These are phyloP conservation scores for Eucalyptus dawsonii DNA, from an alignment of 345 rosid genomes.

Conservation along the genomic window DNA sequence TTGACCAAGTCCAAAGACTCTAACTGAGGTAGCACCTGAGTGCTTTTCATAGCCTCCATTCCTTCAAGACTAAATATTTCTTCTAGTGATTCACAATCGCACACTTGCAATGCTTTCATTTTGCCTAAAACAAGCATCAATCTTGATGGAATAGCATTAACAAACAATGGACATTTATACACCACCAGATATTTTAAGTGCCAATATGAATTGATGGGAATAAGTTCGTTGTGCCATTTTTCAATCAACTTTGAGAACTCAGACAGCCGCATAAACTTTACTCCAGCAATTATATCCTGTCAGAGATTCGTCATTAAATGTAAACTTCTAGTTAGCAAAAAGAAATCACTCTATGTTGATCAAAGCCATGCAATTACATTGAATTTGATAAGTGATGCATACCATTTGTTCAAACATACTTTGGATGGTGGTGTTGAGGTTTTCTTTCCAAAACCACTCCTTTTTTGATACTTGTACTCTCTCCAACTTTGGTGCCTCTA, in stretches of 20 bases:
- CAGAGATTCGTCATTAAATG: fast-evolving
- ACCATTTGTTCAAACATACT: background rate
- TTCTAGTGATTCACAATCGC: background rate
- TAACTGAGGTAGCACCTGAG: background rate
- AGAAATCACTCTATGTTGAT: background rate
- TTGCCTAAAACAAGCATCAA: background rate
- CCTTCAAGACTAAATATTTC: background rate
- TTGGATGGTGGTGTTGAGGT: background rate
- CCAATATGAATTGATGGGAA: background rate
- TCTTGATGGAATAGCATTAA: fast-evolving
- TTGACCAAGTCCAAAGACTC: fast-evolving
- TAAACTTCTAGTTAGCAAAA: background rate
- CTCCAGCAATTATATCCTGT: background rate
- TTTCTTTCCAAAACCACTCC: background rate
- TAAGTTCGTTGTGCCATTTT: background rate
- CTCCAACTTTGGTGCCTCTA: background rate
- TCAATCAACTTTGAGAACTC: background rate
- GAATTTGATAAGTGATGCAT: background rate
- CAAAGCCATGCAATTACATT: fast-evolving
- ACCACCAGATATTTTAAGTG: background rate
- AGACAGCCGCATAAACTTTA: background rate
- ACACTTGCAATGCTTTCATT: background rate
- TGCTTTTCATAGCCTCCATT: fast-evolving
- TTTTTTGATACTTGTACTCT: background rate
- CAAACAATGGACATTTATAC: background rate